Conservation (phyloP, 768 basidiomycete species). For the Pulveroboletus sp. region DNA sequence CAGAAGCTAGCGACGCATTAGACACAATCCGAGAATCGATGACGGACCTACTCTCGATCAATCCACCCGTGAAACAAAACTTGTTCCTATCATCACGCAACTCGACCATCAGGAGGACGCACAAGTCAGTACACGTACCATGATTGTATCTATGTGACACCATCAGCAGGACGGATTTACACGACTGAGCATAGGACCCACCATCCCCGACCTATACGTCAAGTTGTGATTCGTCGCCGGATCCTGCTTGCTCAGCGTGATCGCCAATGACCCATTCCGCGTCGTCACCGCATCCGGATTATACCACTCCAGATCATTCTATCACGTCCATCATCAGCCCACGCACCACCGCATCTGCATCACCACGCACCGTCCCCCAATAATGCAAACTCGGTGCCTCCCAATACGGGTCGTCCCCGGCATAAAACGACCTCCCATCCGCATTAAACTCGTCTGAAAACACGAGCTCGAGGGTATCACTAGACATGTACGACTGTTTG, state of each 20-base stretch:
- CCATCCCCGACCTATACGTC: constrained; percentile 43
- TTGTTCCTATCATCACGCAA: constrained; percentile 43
- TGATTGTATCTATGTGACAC: constrained; percentile 29
- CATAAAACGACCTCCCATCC: constrained; percentile 69
- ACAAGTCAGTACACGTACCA: constrained; percentile 16
- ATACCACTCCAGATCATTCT: constrained; percentile 55
- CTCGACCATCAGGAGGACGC: neutral
- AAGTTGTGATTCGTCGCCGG: constrained; percentile 44
- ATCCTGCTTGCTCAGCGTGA: constrained; percentile 46
- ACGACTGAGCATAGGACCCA: constrained; percentile 7
- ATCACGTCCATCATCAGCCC: constrained; percentile 9
- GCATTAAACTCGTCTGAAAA: constrained; percentile 83
- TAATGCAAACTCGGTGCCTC: constrained; percentile 59
- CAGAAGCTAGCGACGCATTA: constrained; percentile 29
- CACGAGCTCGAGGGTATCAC: constrained; percentile 47
- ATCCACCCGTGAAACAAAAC: constrained; percentile 80
- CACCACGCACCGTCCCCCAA: constrained; percentile 51
- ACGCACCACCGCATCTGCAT: too few species aligned
- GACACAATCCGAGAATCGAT: neutral
- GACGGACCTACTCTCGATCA: constrained; percentile 46
- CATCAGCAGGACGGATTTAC: constrained; percentile 21
- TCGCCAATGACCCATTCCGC: constrained; percentile 44
- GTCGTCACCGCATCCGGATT: constrained; percentile 55
- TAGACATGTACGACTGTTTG: constrained; percentile 36
- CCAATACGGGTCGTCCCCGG: constrained; percentile 68